phyloP scores from a whole-genome alignment of 2,329 filamentous ascomycete genomes.

The Aschersonia sp. region DNA sequence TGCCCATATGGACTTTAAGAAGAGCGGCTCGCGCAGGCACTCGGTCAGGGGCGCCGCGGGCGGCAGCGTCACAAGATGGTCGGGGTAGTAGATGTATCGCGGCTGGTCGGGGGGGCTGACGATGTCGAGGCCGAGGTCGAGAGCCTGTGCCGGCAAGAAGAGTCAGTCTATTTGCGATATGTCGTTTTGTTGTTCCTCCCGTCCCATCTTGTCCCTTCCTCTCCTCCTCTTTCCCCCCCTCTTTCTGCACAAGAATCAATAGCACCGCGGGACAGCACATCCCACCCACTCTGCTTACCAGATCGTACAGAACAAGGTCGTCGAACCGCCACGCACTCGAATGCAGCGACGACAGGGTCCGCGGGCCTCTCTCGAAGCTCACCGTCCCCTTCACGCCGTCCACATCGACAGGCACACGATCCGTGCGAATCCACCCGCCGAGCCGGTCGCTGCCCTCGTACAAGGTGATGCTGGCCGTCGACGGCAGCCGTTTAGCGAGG shows the following conservation, averaged over 20 bases:
- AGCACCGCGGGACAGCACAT: too few relatives aligned
- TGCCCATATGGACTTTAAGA: conserved; percentile 15
- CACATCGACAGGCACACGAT: conserved; percentile 39
- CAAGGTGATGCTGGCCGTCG: conserved; percentile 56
- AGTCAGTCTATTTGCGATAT: too few relatives aligned
- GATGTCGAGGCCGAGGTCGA: conserved; percentile 26
- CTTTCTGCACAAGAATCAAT: too few relatives aligned
- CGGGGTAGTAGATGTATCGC: conserved; percentile 79
- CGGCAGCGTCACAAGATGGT: conserved; percentile 38
- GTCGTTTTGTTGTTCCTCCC: too few relatives aligned
- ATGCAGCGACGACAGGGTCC: conserved; percentile 50
- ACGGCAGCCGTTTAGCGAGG: conserved; percentile 51
- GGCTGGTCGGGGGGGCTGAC: conserved; percentile 28
- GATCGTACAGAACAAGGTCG: conserved; percentile 51
- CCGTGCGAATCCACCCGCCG: conserved; percentile 75
- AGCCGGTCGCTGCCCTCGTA: conserved; percentile 59
- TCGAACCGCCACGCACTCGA: conserved; percentile 30
- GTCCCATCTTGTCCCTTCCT: too few relatives aligned
- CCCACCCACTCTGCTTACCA: conserved; percentile 37
- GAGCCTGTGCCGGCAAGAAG: conserved; percentile 9
- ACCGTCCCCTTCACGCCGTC: conserved; percentile 42
- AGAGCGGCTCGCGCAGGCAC: conserved; percentile 17
- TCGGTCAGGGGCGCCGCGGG: conserved; percentile 12
- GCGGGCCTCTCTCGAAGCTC: conserved; percentile 71
- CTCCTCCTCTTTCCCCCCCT: too few relatives aligned